Conservation (phyloP, 352 stramenopile genomes). For the Phytophthora nicotianae region DNA sequence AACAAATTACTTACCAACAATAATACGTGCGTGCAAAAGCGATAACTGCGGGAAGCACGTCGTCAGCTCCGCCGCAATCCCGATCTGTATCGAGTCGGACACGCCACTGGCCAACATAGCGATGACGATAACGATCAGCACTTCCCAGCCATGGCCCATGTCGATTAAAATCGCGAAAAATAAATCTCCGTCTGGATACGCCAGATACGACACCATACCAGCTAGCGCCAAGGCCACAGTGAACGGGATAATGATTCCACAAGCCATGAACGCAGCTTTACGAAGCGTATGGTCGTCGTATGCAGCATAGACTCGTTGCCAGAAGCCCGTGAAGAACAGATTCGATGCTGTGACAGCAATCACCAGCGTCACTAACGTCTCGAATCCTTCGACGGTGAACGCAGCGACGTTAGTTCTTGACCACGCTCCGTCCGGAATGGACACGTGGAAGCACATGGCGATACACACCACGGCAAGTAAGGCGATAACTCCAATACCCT, state of each 20-base stretch:
- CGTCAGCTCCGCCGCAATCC: constrained; percentile 70
- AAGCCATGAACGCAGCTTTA: constrained; percentile 48
- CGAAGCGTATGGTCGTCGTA: constrained; percentile 62
- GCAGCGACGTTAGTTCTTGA: constrained; percentile 54
- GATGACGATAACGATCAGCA: constrained; percentile 73
- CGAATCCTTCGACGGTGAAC: constrained; percentile 68
- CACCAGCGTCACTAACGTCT: constrained; percentile 72
- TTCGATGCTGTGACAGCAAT: constrained; percentile 71
- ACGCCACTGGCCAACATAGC: constrained; percentile 64
- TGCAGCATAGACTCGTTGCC: constrained; percentile 73
- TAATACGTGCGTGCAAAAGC: constrained; percentile 56
- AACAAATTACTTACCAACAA: constrained; percentile 43
- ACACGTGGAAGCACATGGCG: constrained; percentile 62
- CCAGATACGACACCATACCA: constrained; percentile 75
- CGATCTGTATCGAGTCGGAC: constrained; percentile 76
- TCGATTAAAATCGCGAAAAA: constrained; percentile 81
- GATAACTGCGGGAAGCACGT: constrained; percentile 71
- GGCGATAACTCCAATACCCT: constrained; percentile 64
- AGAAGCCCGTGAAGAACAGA: constrained; percentile 84
- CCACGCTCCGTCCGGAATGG: constrained; percentile 59
- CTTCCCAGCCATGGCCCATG: constrained; percentile 70
- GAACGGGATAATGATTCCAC: constrained; percentile 65
- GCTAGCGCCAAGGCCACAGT: constrained; percentile 70
- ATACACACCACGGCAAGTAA: constrained; percentile 66
- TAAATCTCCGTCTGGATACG: constrained; percentile 57